Percentiles rank a stretch among this genome's conserved stretches.
These are phyloP conservation scores for Asterella californica DNA, from an alignment of 225 moss, liverwort and hornwort genomes.

Conservation along the genomic window DNA sequence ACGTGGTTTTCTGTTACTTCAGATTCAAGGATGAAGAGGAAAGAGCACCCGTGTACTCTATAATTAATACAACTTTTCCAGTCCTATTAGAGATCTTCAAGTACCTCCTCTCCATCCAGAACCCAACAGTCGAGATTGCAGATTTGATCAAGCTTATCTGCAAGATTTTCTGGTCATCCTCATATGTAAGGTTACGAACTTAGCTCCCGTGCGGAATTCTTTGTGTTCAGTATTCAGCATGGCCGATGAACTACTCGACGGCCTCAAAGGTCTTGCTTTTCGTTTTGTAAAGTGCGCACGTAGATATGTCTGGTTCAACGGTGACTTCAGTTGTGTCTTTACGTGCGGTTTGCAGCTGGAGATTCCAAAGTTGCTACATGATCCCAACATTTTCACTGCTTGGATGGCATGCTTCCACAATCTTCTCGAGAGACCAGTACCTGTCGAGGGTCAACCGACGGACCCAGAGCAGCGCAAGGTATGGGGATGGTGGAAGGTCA, in stretches of 20 bases:
- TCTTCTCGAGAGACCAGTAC: constrained; percentile 90
- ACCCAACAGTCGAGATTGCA: constrained; percentile 76
- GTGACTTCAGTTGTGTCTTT: neutral
- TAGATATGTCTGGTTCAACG: neutral
- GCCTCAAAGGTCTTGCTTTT: neutral
- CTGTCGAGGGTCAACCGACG: constrained; percentile 78
- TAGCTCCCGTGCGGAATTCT: neutral
- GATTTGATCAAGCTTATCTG: constrained; percentile 98
- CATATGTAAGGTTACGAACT: constrained; percentile 60
- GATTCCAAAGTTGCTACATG: constrained; percentile 95
- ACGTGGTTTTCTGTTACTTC: constrained; percentile 16
- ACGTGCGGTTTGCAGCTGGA: constrained; percentile 57
- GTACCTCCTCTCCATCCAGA: constrained; percentile 71
- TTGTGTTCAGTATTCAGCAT: neutral
- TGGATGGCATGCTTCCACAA: constrained; percentile 99
- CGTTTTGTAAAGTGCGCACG: neutral
- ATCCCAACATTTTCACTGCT: constrained; percentile 74
- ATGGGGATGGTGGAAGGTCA: constrained; percentile 99
- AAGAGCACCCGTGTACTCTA: constrained; percentile 85
- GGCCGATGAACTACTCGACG: neutral
- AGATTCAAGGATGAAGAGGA: constrained; percentile 99
- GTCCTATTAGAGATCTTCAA: constrained; percentile 88
- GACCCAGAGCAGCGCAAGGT: constrained; percentile 90
- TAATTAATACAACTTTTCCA: constrained; percentile 90
- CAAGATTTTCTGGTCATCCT: constrained; percentile 99